Evolutionary conservation across 179 eudicot species (phyloP).

Genomic region (Spinacia oleracea): DNA sequence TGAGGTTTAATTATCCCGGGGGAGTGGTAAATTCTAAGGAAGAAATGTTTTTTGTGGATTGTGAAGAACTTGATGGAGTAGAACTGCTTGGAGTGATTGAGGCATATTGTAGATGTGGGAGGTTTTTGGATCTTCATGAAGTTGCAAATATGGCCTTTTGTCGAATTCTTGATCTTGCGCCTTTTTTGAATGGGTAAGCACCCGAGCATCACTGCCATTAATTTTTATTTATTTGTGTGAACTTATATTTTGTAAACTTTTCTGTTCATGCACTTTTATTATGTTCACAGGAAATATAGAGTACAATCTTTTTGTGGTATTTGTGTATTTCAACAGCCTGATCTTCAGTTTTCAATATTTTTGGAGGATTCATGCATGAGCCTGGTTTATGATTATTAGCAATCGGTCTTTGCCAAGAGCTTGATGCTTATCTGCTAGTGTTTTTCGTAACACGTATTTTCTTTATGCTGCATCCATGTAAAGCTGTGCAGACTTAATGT

Average conservation of each 20-base stretch:
- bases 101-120: constrained; percentile 49
- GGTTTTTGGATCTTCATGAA: constrained; percentile 79
- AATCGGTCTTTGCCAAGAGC: not conserved
- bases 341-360: not conserved
- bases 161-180: constrained; percentile 74
- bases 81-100: constrained; percentile 51
- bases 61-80: constrained; percentile 40
- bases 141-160: constrained; percentile 78
- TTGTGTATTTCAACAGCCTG: not conserved
- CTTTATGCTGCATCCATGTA: constrained; percentile 3
- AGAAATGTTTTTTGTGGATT: constrained; percentile 37
- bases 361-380: not conserved
- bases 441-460: not conserved
- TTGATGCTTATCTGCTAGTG: not conserved
- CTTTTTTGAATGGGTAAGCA: constrained; percentile 64
- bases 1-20: constrained; percentile 39
- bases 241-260: not conserved
- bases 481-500: not conserved
- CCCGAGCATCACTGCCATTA: too few species aligned
- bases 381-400: not conserved
- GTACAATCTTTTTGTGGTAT: not conserved
- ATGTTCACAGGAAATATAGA: not conserved
- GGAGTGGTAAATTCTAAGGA: constrained; percentile 38
- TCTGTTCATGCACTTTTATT: not conserved
- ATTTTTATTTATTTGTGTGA: not conserved